A percentile compares a stretch with the other conserved stretches of the same genome.
These are phyloP conservation scores for Trypanosoma platydactyli DNA, from an alignment of 208 protist genomes.

Conservation along the genomic window DNA sequence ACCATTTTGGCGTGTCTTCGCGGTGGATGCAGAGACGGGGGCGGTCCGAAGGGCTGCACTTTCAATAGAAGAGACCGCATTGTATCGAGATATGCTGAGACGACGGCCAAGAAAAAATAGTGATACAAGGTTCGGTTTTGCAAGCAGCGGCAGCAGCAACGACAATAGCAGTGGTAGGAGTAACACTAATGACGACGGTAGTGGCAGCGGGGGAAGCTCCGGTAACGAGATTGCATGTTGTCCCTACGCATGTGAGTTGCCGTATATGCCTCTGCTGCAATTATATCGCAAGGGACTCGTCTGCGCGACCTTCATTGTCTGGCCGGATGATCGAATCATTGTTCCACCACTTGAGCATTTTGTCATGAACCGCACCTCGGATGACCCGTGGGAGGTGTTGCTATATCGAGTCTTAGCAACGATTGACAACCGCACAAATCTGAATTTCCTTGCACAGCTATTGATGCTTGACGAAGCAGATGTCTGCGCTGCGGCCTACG, in stretches of 20 bases:
- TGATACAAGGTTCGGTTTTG: slow-evolving; percentile 7
- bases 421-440: slow-evolving; percentile 92
- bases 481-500: slow-evolving; percentile 87
- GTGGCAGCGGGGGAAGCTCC: background rate
- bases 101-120: background rate
- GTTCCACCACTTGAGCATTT: slow-evolving; percentile 95
- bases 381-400: slow-evolving; percentile 94
- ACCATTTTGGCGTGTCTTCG: slow-evolving; percentile 59
- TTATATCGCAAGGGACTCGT: slow-evolving; percentile 91
- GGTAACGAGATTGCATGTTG: background rate
- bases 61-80: slow-evolving; percentile 34
- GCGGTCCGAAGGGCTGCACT: slow-evolving; percentile 18
- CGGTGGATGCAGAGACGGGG: slow-evolving; percentile 37
- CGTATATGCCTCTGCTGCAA: slow-evolving; percentile 33
- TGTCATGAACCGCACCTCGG: slow-evolving; percentile 97
- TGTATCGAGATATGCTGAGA: slow-evolving; percentile 49
- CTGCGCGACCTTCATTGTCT: slow-evolving; percentile 85
- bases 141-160: slow-evolving; percentile 14
- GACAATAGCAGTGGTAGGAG: slow-evolving; percentile 15
- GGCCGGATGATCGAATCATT: slow-evolving; percentile 83
- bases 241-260: slow-evolving; percentile 61
- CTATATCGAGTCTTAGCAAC: slow-evolving; percentile 96
- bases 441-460: slow-evolving; percentile 89
- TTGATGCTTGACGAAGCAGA: slow-evolving; percentile 90
- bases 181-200: background rate